Evolutionary conservation across 2,329 filamentous ascomycete genomes (phyloP).

Genomic region (Cadophora sp.): DNA sequence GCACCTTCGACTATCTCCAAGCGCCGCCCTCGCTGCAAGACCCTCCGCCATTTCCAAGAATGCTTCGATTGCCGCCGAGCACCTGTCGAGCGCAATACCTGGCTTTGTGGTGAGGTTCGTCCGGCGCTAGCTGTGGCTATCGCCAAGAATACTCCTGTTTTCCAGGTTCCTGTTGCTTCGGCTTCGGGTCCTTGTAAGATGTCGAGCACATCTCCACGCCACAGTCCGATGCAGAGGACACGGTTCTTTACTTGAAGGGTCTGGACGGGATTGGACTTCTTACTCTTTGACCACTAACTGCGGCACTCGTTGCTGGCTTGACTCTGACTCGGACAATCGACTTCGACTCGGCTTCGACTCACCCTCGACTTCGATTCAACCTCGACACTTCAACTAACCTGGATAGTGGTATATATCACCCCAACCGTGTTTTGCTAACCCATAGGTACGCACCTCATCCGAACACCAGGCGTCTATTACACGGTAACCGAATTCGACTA

Average conservation of each 20-base stretch:
- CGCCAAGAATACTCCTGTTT: neutral
- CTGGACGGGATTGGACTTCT: neutral
- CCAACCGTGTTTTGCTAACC: neutral
- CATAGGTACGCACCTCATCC: neutral
- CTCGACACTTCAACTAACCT: neutral
- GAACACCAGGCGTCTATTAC: neutral
- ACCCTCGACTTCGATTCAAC: neutral
- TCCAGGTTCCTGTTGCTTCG: neutral
- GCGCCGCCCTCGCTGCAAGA: slow-evolving; percentile 2
- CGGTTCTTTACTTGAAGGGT: slow-evolving; percentile 4
- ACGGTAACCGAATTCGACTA: neutral
- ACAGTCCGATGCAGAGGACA: neutral
- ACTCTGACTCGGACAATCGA: neutral
- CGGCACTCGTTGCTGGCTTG: neutral
- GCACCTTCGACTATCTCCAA: neutral
- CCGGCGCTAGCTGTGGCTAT: neutral
- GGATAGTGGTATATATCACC: neutral
- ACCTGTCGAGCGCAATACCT: neutral
- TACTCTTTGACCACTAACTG: neutral
- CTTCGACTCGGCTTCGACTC: neutral
- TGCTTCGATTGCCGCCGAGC: slow-evolving; percentile 7
- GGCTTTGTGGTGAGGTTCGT: neutral
- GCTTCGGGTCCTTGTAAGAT: too few species aligned
- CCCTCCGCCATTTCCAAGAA: neutral
- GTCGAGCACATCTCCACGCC: too few species aligned